Conservation (phyloP, 2,329 filamentous ascomycete genomes). For the Hypomyces rosellus region DNA sequence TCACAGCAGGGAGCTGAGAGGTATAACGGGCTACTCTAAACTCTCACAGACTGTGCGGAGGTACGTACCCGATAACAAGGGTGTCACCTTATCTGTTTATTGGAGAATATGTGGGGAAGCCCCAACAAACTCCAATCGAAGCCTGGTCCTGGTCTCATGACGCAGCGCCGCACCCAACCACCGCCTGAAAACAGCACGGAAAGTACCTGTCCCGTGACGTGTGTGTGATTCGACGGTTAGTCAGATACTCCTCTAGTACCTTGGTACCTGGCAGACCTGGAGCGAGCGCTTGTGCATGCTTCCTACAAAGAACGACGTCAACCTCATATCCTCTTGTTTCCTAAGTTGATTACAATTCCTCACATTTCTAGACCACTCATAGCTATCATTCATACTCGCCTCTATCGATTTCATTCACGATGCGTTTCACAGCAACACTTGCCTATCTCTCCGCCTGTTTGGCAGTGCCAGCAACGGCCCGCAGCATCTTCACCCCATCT, state of each 20-base stretch:
- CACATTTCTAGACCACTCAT: background rate
- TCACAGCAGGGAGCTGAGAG: no score
- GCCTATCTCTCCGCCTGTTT: conserved; percentile 41
- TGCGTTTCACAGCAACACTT: conserved; percentile 35
- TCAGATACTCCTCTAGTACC: background rate
- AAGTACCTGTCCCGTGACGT: conserved; percentile 10
- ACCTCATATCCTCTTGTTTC: conserved; percentile 3
- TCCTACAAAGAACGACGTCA: conserved; percentile 2
- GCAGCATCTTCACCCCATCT: conserved; percentile 35
- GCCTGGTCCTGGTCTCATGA: conserved; percentile 30
- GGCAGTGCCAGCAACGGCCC: conserved; percentile 35
- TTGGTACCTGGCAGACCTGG: background rate
- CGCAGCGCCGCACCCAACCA: conserved; percentile 34
- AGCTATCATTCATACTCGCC: background rate
- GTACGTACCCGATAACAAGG: no score
- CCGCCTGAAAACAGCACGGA: conserved; percentile 9
- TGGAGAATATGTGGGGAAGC: background rate
- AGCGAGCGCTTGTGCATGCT: no score
- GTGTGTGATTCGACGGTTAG: conserved; percentile 1
- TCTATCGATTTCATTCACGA: conserved; percentile 14
- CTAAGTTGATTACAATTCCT: background rate
- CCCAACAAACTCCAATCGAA: conserved; percentile 15
- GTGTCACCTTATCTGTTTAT: background rate
- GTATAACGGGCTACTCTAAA: no score
- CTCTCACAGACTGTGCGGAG: no score